Conservation (phyloP, 2,329 filamentous ascomycete genomes). For the Microcyclospora pomicola region DNA sequence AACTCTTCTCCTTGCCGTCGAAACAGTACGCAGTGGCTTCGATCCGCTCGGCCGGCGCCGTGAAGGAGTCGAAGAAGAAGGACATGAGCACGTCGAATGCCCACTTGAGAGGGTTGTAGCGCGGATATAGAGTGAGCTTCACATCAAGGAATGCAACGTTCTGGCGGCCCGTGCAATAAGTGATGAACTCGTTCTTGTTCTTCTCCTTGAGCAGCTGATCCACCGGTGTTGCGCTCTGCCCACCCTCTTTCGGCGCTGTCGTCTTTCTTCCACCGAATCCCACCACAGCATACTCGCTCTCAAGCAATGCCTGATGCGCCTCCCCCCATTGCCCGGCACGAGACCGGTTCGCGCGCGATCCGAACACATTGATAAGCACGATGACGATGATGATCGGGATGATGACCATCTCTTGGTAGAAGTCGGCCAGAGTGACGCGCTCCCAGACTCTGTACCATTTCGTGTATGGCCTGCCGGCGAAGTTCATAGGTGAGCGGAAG, state of each 20-base stretch:
- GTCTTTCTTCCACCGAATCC: slow-evolving; percentile 52
- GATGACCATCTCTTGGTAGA: slow-evolving; percentile 75
- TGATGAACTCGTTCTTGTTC: slow-evolving; percentile 69
- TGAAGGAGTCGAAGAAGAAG: slow-evolving; percentile 68
- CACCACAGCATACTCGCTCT: slow-evolving; percentile 73
- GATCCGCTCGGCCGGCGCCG: slow-evolving; percentile 54
- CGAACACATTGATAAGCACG: slow-evolving; percentile 66
- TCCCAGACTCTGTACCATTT: slow-evolving; percentile 97
- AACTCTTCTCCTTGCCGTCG: slow-evolving; percentile 74
- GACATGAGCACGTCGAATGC: slow-evolving; percentile 54
- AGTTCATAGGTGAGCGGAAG: not conserved
- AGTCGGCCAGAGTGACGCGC: slow-evolving; percentile 70
- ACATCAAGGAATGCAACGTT: slow-evolving; percentile 87
- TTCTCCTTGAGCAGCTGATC: slow-evolving; percentile 67
- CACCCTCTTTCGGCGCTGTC: slow-evolving; percentile 21
- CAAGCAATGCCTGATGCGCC: slow-evolving; percentile 57
- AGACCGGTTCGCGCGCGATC: slow-evolving; percentile 62
- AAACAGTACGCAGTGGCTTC: slow-evolving; percentile 77
- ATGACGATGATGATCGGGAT: slow-evolving; percentile 61
- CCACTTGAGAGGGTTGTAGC: slow-evolving; percentile 65
- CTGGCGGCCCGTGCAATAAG: slow-evolving; percentile 81
- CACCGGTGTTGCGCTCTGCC: slow-evolving; percentile 27
- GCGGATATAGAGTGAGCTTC: slow-evolving; percentile 66
- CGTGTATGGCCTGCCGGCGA: slow-evolving; percentile 53
- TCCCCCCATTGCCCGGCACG: slow-evolving; percentile 71